Conservation (phyloP, 352 stramenopile genomes). For the Phytopythium chamaehyphon region DNA sequence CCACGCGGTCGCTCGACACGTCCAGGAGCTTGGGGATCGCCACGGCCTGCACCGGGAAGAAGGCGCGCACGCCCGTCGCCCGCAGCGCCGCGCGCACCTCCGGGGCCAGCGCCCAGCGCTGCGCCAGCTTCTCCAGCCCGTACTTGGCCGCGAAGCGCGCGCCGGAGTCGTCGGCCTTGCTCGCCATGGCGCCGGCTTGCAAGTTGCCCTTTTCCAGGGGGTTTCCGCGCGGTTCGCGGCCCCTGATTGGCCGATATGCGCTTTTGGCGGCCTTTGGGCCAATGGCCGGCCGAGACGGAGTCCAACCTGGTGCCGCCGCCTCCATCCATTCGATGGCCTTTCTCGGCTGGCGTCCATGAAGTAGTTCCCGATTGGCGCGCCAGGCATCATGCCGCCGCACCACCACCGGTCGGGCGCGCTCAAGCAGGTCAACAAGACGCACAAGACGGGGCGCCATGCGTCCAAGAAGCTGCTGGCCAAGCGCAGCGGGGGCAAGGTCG, state of each 20-base stretch:
- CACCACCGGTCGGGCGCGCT: slow-evolving; percentile 86
- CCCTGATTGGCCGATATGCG: too few relatives aligned
- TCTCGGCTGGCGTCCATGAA: neutral
- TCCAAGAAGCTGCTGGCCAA: slow-evolving; percentile 76
- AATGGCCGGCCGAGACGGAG: neutral
- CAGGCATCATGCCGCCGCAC: slow-evolving; percentile 50
- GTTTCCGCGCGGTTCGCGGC: too few relatives aligned
- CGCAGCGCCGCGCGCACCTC: slow-evolving; percentile 39
- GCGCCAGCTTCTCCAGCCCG: slow-evolving; percentile 51
- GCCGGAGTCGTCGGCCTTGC: slow-evolving; percentile 12
- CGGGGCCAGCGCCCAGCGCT: slow-evolving; percentile 42
- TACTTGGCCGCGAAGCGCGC: slow-evolving; percentile 62
- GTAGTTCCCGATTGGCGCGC: slow-evolving; percentile 7
- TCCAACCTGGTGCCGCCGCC: neutral
- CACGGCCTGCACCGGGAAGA: slow-evolving; percentile 95
- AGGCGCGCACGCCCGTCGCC: slow-evolving; percentile 62
- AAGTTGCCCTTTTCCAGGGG: too few relatives aligned
- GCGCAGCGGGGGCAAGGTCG: slow-evolving; percentile 70
- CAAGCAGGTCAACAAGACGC: slow-evolving; percentile 92
- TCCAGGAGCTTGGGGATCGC: slow-evolving; percentile 92
- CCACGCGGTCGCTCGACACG: slow-evolving; percentile 69
- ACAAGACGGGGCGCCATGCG: slow-evolving; percentile 84
- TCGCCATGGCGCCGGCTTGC: neutral
- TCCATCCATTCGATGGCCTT: slow-evolving; percentile 1
- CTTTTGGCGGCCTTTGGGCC: too few relatives aligned